phyloP scores from a whole-genome alignment of 148 eudicot species.

The Fagopyrum esculentum region DNA sequence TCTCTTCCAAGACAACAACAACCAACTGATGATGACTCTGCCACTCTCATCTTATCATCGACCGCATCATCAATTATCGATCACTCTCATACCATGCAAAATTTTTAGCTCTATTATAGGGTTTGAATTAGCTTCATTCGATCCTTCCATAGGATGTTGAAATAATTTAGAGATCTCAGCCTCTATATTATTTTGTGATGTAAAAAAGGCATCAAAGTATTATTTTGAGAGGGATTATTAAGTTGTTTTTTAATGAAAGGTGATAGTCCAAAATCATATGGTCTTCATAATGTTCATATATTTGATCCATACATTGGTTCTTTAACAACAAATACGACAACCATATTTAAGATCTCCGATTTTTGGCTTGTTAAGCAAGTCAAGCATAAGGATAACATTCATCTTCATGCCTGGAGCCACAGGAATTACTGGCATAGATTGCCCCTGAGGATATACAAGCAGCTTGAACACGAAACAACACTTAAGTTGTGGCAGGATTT shows the following conservation, averaged over 20 bases:
- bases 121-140: no score
- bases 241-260: no score
- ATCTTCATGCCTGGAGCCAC: constrained; percentile 71
- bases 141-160: no score
- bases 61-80: not conserved
- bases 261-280: no score
- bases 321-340: no score
- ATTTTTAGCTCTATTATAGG: no score
- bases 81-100: no score
- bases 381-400: constrained; percentile 61
- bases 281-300: no score
- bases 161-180: not conserved
- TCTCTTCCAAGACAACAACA: not conserved
- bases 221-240: no score
- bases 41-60: not conserved
- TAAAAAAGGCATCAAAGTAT: no score
- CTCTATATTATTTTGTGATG: no score
- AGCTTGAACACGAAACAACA: not conserved
- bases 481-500: not conserved
- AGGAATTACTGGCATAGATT: constrained; percentile 87
- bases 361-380: constrained; percentile 71
- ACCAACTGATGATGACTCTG: not conserved
- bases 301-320: no score
- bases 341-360: constrained; percentile 84
- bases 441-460: constrained; percentile 72